Conservation (phyloP, 2,329 filamentous ascomycete species). For the Cordyceps farinosa region DNA sequence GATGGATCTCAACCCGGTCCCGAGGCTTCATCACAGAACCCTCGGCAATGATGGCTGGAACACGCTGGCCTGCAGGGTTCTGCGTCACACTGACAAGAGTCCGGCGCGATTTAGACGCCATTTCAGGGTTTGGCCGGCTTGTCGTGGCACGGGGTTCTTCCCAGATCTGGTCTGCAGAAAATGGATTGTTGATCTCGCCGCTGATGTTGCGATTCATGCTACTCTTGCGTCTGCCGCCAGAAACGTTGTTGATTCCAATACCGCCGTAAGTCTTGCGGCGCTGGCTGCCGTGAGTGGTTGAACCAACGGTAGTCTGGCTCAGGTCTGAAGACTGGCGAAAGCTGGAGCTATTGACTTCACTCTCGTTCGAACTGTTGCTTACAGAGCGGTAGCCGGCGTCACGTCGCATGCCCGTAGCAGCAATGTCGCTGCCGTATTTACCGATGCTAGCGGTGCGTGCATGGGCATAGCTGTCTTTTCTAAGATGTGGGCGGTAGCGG, state of each 20-base stretch:
- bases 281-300: constrained; percentile 21
- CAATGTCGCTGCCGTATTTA: constrained; percentile 44
- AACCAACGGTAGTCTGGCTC: constrained; percentile 10
- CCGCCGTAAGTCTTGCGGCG: constrained; percentile 41
- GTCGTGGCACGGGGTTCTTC: constrained; percentile 67
- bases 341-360: constrained; percentile 36
- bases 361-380: constrained; percentile 51
- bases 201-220: constrained; percentile 68
- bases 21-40: constrained; percentile 40
- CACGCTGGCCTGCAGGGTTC: constrained; percentile 24
- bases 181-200: constrained; percentile 62
- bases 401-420: constrained; percentile 44
- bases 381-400: constrained; percentile 43
- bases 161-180: constrained; percentile 79
- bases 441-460: constrained; percentile 60
- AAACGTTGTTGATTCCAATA: constrained; percentile 34
- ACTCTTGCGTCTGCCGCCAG: constrained; percentile 54
- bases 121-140: constrained; percentile 26
- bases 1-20: constrained; percentile 69
- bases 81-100: constrained; percentile 32
- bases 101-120: constrained; percentile 31
- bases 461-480: constrained; percentile 68
- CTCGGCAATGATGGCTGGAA: constrained; percentile 19
- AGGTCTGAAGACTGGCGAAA: constrained; percentile 20
- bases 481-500: constrained; percentile 64